Base-by-base conservation (phyloP, 1,284 basidiomycete species). In the Coniophora puteana region DNA sequence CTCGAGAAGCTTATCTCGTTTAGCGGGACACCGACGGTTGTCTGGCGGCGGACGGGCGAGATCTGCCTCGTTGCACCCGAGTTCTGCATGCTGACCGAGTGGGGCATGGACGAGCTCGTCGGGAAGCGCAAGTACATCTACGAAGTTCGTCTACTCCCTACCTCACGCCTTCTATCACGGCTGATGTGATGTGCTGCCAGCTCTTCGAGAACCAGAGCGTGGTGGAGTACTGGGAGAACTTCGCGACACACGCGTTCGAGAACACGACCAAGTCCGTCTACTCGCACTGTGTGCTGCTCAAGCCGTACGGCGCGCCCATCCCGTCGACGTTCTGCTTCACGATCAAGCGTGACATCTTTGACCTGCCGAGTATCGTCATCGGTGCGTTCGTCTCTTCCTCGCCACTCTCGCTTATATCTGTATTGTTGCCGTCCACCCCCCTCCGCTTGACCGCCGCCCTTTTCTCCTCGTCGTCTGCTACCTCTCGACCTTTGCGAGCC, bases 11-110 rank as follows among this genome's bases (percentile, higher is more conserved):
- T 98, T 48, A 95, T 99, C 50, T 93, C 91, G 31, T 96, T 93
- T 63, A 94, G 89, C 47, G 96, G 95, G 5, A 99, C 96, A n/a
- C 96, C 95, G 3, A 99, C 95, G 1, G 93, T 96, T n/a, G 90
- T 97, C 2, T 99, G 95, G 95, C 83, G 95, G 23, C 75, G 95
- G 36, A 99, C 96, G 13, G 95, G 95, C 57, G 96, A 99, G 68
- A 93, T 99, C 27, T 94, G 92, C 57, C 82, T 96, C 31, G 95
- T 95, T 32, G 93, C 94, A 0, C 88, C 93, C 2, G 94, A 99
- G 66, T 99, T 99, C 59, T 93, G 88, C 62, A 87, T 93, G 76
- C 72, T 99, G 46, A 93, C 93, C 3, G 89, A 88, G 52, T 92
- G 90, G 87, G 78, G 80, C 13, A 77, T 85, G 61, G 83, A 89